These are phyloP conservation scores for Bauhinia variegata DNA, from an alignment of 306 rosid genomes.

Conservation along the genomic window DNA sequence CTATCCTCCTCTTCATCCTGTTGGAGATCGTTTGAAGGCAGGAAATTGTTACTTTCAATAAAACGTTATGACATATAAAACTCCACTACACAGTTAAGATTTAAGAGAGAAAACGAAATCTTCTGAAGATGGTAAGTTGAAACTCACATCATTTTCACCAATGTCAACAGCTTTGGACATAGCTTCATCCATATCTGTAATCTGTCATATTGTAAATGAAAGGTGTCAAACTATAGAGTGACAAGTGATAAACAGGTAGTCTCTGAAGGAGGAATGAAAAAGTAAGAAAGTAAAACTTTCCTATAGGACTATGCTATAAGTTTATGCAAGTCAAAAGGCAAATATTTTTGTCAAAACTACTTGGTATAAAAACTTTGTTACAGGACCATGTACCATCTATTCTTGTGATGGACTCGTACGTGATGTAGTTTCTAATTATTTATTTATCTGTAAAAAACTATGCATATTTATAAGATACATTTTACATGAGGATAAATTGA, in stretches of 20 bases:
- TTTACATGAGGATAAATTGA: background rate
- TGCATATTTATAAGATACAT: too few relatives aligned
- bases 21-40: conserved; percentile 20
- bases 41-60: conserved; percentile 28
- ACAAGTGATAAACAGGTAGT: conserved; percentile 13
- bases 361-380: too few relatives aligned
- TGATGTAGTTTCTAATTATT: too few relatives aligned
- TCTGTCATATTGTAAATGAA: conserved; percentile 47
- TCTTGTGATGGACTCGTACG: too few relatives aligned
- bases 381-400: too few relatives aligned
- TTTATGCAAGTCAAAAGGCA: too few relatives aligned
- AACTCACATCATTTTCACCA: conserved; percentile 89
- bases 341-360: too few relatives aligned
- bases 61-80: conserved; percentile 7
- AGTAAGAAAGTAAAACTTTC: background rate
- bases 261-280: conserved; percentile 12
- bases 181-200: conserved; percentile 84
- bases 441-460: too few relatives aligned
- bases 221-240: conserved; percentile 31
- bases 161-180: conserved; percentile 93
- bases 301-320: too few relatives aligned
- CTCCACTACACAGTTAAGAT: background rate
- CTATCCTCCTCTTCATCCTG: conserved; percentile 86
- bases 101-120: conserved; percentile 20
- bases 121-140: conserved; percentile 22